Conservation (phyloP, 2,329 filamentous ascomycete species). For the Paraphoma chrysanthemicola region DNA sequence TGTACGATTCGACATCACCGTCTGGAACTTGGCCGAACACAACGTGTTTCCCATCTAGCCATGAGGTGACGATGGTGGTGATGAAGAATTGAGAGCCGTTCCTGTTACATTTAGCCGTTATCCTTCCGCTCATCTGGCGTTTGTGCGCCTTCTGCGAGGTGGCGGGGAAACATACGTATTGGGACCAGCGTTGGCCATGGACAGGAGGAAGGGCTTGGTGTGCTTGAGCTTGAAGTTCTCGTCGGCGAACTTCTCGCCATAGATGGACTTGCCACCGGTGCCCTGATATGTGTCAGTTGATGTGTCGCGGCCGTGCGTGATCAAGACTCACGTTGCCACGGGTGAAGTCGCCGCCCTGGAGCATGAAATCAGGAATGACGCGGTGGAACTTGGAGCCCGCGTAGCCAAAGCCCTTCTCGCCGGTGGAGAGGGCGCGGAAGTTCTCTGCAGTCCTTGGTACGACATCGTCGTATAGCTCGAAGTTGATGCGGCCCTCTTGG, state of each 20-base stretch:
- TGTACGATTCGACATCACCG: conserved; percentile 60
- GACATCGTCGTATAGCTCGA: conserved; percentile 83
- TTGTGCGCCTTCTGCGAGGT: too few relatives aligned
- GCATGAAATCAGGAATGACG: conserved; percentile 92
- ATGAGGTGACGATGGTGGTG: conserved; percentile 71
- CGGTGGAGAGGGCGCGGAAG: conserved; percentile 84
- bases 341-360: conserved; percentile 96
- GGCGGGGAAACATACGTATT: conserved; percentile 72
- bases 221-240: conserved; percentile 88
- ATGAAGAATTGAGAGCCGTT: conserved; percentile 79
- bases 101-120: conserved; percentile 43
- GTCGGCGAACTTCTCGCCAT: conserved; percentile 91
- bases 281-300: conserved; percentile 62
- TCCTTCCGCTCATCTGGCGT: too few relatives aligned
- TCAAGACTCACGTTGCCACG: conserved; percentile 76
- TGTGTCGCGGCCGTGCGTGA: conserved; percentile 1
- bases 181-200: conserved; percentile 94
- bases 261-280: conserved; percentile 92
- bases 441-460: conserved; percentile 89
- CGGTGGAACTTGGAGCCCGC: conserved; percentile 86
- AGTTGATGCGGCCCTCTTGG: conserved; percentile 81
- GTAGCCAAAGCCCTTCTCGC: conserved; percentile 84
- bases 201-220: conserved; percentile 77
- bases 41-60: conserved; percentile 82
- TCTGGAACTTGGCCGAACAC: conserved; percentile 77